phyloP scores from a whole-genome alignment of 495 filamentous ascomycete species.

The Aspergillus leporis region DNA sequence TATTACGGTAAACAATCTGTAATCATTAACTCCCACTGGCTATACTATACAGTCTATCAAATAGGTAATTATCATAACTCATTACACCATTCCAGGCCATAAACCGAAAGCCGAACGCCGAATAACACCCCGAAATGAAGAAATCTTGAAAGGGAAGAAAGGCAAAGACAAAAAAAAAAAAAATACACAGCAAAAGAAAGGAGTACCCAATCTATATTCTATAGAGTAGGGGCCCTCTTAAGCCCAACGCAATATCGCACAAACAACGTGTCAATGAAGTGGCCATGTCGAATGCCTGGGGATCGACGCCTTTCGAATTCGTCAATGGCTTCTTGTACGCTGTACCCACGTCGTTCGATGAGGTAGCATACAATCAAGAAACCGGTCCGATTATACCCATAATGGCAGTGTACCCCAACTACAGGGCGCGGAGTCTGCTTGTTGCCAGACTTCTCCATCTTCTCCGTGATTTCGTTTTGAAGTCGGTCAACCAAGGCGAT shows the following conservation, averaged over 20 bases:
- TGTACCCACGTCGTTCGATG: slow-evolving; percentile 74
- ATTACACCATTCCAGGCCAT: slow-evolving; percentile 6
- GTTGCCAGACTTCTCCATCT: slow-evolving; percentile 42
- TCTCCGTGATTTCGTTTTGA: slow-evolving; percentile 41
- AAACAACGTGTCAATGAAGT: slow-evolving; percentile 85
- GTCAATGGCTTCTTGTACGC: slow-evolving; percentile 75
- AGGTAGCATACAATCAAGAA: slow-evolving; percentile 91
- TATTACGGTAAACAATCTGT: background rate
- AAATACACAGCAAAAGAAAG: background rate
- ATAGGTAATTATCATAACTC: slow-evolving; percentile 19
- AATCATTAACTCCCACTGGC: slow-evolving; percentile 2
- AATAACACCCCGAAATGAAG: slow-evolving; percentile 9
- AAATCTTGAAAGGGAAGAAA: too few relatives aligned
- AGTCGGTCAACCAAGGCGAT: slow-evolving; percentile 76
- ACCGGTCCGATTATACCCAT: slow-evolving; percentile 90
- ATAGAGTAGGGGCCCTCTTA: slow-evolving; percentile 54
- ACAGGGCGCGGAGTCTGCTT: slow-evolving; percentile 47
- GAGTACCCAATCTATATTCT: slow-evolving; percentile 13
- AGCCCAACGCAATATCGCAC: slow-evolving; percentile 69
- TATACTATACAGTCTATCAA: slow-evolving; percentile 25
- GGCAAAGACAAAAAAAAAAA: slow-evolving; percentile 19
- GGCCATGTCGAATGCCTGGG: slow-evolving; percentile 84
- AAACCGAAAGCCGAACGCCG: background rate
- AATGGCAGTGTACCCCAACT: slow-evolving; percentile 92
- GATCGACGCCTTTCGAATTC: slow-evolving; percentile 72